Conservation (phyloP, 495 filamentous ascomycete genomes). For the Letharia columbiana region DNA sequence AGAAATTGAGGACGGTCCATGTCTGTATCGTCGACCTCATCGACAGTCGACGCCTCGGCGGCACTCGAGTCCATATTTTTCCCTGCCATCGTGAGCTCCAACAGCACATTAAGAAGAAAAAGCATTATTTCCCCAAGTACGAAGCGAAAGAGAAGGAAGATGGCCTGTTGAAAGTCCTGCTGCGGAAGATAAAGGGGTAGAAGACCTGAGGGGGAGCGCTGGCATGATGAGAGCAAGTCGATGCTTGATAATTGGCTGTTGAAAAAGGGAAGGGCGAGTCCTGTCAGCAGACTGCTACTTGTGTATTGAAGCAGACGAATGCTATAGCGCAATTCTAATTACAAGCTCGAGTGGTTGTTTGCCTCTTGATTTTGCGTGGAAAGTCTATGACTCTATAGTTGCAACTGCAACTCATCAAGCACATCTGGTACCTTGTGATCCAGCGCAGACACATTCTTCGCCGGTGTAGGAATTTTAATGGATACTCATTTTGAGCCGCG, state of each 20-base stretch:
- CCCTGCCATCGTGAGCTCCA: slow-evolving; percentile 28
- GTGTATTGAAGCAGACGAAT: background rate
- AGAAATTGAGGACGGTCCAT: slow-evolving; percentile 31
- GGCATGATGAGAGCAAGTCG: no score
- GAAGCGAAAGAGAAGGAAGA: slow-evolving; percentile 33
- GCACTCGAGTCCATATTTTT: slow-evolving; percentile 30
- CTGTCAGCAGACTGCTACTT: background rate
- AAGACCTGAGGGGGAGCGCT: background rate
- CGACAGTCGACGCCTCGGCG: slow-evolving; percentile 32
- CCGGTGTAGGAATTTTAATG: background rate
- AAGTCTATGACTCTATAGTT: background rate
- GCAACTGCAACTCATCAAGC: background rate
- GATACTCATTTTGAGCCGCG: background rate
- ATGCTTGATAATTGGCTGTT: background rate
- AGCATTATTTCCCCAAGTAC: slow-evolving; percentile 28
- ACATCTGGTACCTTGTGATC: background rate
- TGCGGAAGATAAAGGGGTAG: slow-evolving; percentile 25
- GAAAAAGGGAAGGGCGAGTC: background rate
- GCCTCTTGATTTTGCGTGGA: background rate
- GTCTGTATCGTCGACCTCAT: slow-evolving; percentile 49
- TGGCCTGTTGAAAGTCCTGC: slow-evolving; percentile 34
- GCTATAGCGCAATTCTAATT: background rate
- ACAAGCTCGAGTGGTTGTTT: background rate
- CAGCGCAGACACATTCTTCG: background rate
- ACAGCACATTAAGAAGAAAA: slow-evolving; percentile 32